phyloP scores from a whole-genome alignment of 306 rosid species.

The Prunus padus region DNA sequence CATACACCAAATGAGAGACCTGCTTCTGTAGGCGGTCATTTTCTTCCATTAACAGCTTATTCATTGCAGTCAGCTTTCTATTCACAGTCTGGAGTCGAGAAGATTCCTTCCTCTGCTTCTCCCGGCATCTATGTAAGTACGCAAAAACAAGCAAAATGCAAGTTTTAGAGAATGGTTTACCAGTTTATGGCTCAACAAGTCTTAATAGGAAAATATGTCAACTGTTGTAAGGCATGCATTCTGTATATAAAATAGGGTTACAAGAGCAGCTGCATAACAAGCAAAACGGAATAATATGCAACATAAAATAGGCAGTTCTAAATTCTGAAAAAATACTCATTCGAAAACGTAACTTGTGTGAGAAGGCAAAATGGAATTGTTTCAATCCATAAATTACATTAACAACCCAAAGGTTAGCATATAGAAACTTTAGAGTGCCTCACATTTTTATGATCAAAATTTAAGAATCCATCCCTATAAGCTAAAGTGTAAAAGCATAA shows the following conservation, averaged over 20 bases:
- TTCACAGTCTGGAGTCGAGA: conserved; percentile 89
- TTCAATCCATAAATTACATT: neutral
- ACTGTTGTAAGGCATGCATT: neutral
- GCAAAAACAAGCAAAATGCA: neutral
- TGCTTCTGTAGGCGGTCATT: conserved; percentile 98
- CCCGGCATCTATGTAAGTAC: conserved; percentile 65
- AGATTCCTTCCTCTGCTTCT: conserved; percentile 96
- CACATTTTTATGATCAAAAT: neutral
- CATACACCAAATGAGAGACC: conserved; percentile 89
- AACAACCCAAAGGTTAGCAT: neutral
- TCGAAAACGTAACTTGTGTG: neutral
- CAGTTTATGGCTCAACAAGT: neutral
- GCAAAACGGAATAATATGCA: neutral
- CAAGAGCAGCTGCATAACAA: too few species aligned
- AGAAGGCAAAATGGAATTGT: neutral
- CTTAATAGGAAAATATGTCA: neutral
- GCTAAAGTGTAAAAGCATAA: neutral
- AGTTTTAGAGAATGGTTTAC: neutral
- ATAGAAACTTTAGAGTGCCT: too few species aligned
- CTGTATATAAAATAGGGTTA: too few species aligned
- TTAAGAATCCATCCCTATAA: neutral
- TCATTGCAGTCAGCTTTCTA: conserved; percentile 83
- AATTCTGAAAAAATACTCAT: neutral
- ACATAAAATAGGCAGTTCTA: neutral
- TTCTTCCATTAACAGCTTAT: conserved; percentile 92